These are phyloP conservation scores for Talaromyces adpressus DNA, from an alignment of 495 filamentous ascomycete species.

Conservation along the genomic window DNA sequence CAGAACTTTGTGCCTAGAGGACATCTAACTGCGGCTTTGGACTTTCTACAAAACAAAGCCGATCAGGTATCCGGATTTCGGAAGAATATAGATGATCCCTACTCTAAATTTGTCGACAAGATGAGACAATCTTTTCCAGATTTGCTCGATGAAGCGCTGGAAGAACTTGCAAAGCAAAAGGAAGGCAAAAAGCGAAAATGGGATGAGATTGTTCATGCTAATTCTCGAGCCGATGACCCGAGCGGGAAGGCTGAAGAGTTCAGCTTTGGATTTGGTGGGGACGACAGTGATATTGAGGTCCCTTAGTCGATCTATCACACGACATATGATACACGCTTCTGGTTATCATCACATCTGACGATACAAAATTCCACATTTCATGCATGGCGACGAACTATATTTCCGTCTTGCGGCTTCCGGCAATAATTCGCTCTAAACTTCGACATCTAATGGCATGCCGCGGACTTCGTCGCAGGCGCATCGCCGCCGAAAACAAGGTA, in stretches of 20 bases:
- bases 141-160: slow-evolving; percentile 55
- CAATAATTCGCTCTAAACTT: background rate
- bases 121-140: slow-evolving; percentile 58
- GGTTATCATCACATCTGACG: background rate
- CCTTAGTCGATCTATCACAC: slow-evolving; percentile 19
- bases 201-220: slow-evolving; percentile 61
- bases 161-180: slow-evolving; percentile 55
- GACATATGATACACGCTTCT: background rate
- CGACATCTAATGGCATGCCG: slow-evolving; percentile 74
- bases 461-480: slow-evolving; percentile 66
- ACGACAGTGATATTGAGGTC: slow-evolving; percentile 51
- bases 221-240: slow-evolving; percentile 33
- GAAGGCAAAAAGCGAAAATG: slow-evolving; percentile 73
- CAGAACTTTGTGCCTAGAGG: slow-evolving; percentile 89
- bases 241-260: slow-evolving; percentile 52
- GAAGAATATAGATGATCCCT: slow-evolving; percentile 65
- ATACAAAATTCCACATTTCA: background rate
- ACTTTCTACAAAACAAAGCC: slow-evolving; percentile 74
- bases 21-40: slow-evolving; percentile 66
- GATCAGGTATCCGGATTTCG: slow-evolving; percentile 85
- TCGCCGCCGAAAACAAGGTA: slow-evolving; percentile 73
- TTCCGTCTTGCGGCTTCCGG: background rate
- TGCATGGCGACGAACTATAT: background rate
- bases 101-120: slow-evolving; percentile 63
- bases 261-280: slow-evolving; percentile 75